Conservation (phyloP, 2,329 filamentous ascomycete species). For the Coniochaeta hoffmannii region DNA sequence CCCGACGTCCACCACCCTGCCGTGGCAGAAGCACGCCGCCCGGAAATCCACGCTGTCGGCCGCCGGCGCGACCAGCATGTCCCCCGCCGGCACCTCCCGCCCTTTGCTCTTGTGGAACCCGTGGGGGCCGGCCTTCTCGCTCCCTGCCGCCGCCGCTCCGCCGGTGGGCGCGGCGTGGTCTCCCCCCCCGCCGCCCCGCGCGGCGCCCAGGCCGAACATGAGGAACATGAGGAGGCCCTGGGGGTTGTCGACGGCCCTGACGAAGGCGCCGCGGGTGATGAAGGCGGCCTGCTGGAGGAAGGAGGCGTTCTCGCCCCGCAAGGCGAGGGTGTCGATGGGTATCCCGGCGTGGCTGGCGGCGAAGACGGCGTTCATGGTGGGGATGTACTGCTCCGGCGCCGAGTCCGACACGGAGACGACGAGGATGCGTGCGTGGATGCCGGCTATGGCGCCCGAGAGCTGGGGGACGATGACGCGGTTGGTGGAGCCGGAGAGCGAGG, state of each 20-base stretch:
- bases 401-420: slow-evolving; percentile 81
- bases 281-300: slow-evolving; percentile 85
- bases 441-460: slow-evolving; percentile 28
- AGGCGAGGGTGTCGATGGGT: slow-evolving; percentile 84
- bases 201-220: slow-evolving; percentile 74
- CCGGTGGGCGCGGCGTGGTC: slow-evolving; percentile 35
- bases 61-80: slow-evolving; percentile 68
- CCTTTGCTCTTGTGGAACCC: neutral
- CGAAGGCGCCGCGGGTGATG: slow-evolving; percentile 52
- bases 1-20: slow-evolving; percentile 81
- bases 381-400: slow-evolving; percentile 88
- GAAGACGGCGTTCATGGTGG: slow-evolving; percentile 98
- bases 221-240: slow-evolving; percentile 81
- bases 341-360: slow-evolving; percentile 83
- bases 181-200: slow-evolving; percentile 10
- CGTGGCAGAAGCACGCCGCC: slow-evolving; percentile 96
- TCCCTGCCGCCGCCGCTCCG: too few relatives aligned
- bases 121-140: neutral
- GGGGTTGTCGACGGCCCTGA: slow-evolving; percentile 42
- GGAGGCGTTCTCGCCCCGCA: slow-evolving; percentile 70
- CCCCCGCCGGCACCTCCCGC: slow-evolving; percentile 9
- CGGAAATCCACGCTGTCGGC: slow-evolving; percentile 89
- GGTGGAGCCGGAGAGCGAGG: slow-evolving; percentile 22
- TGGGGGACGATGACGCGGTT: slow-evolving; percentile 19
- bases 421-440: slow-evolving; percentile 74